Percentiles rank a stretch among this genome's conserved stretches.
These are phyloP conservation scores for Phtheirospermum japonicum DNA, from an alignment of 257 asterid species.

Conservation along the genomic window DNA sequence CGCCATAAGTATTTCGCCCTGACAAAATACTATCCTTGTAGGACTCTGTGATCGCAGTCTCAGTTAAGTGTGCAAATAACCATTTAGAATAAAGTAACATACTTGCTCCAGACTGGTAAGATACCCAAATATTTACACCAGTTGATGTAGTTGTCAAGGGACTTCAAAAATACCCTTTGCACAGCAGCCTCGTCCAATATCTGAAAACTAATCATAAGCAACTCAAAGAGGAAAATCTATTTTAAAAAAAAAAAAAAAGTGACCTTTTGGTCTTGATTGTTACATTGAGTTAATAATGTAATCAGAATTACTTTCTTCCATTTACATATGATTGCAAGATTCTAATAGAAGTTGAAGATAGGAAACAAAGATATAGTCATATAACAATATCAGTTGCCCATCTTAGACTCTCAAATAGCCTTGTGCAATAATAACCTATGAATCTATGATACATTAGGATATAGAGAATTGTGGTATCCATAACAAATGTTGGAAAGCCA, in stretches of 20 bases:
- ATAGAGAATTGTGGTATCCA: conserved; percentile 2
- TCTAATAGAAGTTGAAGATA: background rate
- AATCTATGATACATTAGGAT: background rate
- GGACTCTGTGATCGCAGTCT: conserved; percentile 12
- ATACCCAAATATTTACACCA: conserved; percentile 85
- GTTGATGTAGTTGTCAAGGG: conserved; percentile 92
- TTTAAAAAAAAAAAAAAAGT: background rate
- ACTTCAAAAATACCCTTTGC: conserved; percentile 77
- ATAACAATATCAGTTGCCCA: background rate
- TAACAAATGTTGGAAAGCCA: background rate
- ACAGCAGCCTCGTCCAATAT: conserved; percentile 96
- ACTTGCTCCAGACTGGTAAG: conserved; percentile 97
- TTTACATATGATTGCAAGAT: conserved; percentile 6
- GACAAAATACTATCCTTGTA: conserved; percentile 18
- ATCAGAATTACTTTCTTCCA: conserved; percentile 12
- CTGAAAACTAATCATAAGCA: conserved; percentile 44
- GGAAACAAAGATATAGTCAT: background rate
- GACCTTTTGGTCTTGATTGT: conserved; percentile 18
- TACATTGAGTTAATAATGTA: conserved; percentile 1
- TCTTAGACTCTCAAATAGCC: conserved; percentile 3
- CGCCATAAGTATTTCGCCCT: conserved; percentile 20
- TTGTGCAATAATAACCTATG: conserved; percentile 2
- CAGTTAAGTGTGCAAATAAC: conserved; percentile 16
- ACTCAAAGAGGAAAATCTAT: conserved; percentile 21
- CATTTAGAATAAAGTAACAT: conserved; percentile 31